A percentile compares a stretch with the other conserved stretches of the same genome.
Evolutionary conservation across 2,329 filamentous ascomycete genomes (phyloP).

Genomic region (Ophiostoma ulmi): DNA sequence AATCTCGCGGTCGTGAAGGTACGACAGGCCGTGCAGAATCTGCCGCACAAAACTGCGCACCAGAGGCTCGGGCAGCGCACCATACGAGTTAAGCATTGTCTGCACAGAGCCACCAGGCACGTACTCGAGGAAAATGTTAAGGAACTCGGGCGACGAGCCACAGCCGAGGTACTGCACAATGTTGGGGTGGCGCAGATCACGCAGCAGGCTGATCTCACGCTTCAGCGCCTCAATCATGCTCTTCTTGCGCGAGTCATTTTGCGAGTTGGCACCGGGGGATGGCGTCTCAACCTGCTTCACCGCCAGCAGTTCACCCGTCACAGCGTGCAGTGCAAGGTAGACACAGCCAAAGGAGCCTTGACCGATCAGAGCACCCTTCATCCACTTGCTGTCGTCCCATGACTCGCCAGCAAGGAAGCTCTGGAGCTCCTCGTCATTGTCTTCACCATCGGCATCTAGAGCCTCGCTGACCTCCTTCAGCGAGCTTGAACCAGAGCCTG

Average conservation of each 20-base stretch:
- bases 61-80: slow-evolving; percentile 84
- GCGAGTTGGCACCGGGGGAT: slow-evolving; percentile 67
- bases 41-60: slow-evolving; percentile 96
- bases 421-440: slow-evolving; percentile 79
- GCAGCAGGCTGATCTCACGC: slow-evolving; percentile 88
- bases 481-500: slow-evolving; percentile 61
- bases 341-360: slow-evolving; percentile 96
- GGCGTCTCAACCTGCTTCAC: slow-evolving; percentile 97
- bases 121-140: slow-evolving; percentile 99
- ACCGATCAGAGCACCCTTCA: slow-evolving; percentile 96
- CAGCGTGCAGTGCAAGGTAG: slow-evolving; percentile 87
- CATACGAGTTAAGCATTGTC: slow-evolving; percentile 98
- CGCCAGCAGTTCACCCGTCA: slow-evolving; percentile 94
- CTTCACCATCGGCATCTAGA: slow-evolving; percentile 84
- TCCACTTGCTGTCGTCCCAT: slow-evolving; percentile 97
- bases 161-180: slow-evolving; percentile 98
- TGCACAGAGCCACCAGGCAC: slow-evolving; percentile 96
- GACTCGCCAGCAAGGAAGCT: slow-evolving; percentile 89
- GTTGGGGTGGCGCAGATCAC: slow-evolving; percentile 90
- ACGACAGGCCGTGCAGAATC: slow-evolving; percentile 86
- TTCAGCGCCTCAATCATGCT: slow-evolving; percentile 97
- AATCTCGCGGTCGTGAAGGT: slow-evolving; percentile 89
- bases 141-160: slow-evolving; percentile 79
- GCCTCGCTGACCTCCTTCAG: slow-evolving; percentile 80
- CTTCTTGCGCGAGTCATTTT: slow-evolving; percentile 87